Percentiles rank a stretch among this genome's conserved stretches.
Evolutionary conservation across 768 basidiomycete species (phyloP).

Genomic region (Cystofilobasidium bisporidii): DNA sequence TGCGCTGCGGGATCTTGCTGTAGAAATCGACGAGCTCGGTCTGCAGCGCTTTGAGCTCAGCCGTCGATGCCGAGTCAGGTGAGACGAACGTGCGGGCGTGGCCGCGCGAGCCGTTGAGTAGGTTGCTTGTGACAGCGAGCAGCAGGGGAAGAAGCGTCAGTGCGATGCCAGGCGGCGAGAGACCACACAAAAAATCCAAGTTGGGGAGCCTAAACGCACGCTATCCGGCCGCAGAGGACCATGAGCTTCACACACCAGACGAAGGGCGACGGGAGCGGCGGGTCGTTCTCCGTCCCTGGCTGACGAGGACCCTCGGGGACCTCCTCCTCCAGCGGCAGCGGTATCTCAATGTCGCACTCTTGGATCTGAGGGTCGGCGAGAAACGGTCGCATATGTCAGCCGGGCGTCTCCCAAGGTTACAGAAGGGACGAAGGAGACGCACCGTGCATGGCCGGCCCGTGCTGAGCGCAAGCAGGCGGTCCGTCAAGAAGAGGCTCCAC

Average conservation of each 20-base stretch:
- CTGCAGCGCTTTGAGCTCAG: conserved; percentile 35
- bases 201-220: conserved; percentile 29
- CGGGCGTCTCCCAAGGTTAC: neutral
- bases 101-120: conserved; percentile 36
- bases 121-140: neutral
- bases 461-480: conserved; percentile 36
- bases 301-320: conserved; percentile 36
- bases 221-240: conserved; percentile 38
- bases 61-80: conserved; percentile 29
- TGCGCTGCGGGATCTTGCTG: conserved; percentile 32
- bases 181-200: neutral
- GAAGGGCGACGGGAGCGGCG: conserved; percentile 33
- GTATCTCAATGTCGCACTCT: conserved; percentile 38
- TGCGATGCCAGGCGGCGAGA: no score
- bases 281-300: conserved; percentile 18
- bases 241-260: conserved; percentile 37
- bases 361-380: conserved; percentile 29
- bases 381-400: conserved; percentile 30
- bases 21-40: conserved; percentile 35
- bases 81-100: conserved; percentile 33
- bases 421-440: neutral
- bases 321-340: conserved; percentile 36
- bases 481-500: conserved; percentile 37
- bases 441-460: conserved; percentile 28
- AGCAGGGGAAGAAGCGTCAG: neutral